Evolutionary conservation across 108 stramenopile species (phyloP).

Genomic region (Cyclotella choctawhatcheeana): DNA sequence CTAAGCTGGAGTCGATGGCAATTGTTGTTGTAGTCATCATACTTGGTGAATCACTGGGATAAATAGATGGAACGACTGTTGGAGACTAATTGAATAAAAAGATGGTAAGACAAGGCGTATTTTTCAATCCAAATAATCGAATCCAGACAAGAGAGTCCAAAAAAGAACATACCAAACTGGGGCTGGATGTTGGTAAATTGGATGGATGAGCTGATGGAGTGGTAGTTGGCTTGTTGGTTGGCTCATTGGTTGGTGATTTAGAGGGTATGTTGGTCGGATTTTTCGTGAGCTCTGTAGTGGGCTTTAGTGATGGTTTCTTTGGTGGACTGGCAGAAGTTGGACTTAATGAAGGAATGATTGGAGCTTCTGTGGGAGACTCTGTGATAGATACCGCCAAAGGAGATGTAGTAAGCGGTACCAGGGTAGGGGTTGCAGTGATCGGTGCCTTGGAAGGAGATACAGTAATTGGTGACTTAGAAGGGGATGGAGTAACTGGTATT

Average conservation of each 20-base stretch:
- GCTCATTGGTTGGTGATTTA: too few relatives aligned
- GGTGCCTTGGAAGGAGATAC: not conserved
- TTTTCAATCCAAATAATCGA: too few relatives aligned
- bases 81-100: too few relatives aligned
- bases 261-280: too few relatives aligned
- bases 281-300: too few relatives aligned
- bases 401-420: not conserved
- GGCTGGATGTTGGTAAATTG: not conserved
- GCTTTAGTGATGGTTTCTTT: too few relatives aligned
- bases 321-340: not conserved
- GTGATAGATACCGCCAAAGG: not conserved
- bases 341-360: not conserved
- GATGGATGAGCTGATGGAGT: not conserved
- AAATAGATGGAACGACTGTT: not conserved
- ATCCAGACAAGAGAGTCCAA: too few relatives aligned
- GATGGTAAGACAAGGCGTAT: too few relatives aligned
- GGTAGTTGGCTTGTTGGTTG: too few relatives aligned
- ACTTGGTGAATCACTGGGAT: not conserved
- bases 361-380: not conserved
- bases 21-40: not conserved
- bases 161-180: not conserved
- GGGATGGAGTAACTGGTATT: not conserved
- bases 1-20: not conserved
- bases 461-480: not conserved
- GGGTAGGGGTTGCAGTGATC: not conserved